A percentile compares a stretch with the other conserved stretches of the same genome.
phyloP scores from a whole-genome alignment of 2,329 filamentous ascomycete genomes.

The Trichophyton rubrum region DNA sequence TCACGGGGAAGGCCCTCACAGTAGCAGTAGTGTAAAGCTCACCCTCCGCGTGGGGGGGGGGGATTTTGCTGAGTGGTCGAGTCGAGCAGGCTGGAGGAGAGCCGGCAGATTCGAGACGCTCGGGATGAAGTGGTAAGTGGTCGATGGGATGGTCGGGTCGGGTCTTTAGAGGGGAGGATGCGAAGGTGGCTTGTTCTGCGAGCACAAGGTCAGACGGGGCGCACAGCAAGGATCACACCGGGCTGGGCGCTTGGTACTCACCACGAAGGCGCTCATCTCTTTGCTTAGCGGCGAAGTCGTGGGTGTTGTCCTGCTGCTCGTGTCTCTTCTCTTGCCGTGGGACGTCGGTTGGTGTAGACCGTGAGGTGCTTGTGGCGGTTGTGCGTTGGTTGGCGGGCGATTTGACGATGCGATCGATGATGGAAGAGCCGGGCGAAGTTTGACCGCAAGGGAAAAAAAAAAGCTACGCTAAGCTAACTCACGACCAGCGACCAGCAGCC shows the following conservation, averaged over 20 bases:
- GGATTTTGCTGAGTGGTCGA: not conserved
- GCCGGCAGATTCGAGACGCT: too few species aligned
- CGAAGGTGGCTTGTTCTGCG: conserved; percentile 1
- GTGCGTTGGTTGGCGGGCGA: not conserved
- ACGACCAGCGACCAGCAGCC: too few species aligned
- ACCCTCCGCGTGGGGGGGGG: too few species aligned
- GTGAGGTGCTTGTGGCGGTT: not conserved
- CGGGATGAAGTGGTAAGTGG: too few species aligned
- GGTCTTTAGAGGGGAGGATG: not conserved
- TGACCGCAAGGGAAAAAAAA: too few species aligned
- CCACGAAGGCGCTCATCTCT: not conserved
- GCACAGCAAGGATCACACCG: not conserved
- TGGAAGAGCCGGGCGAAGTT: not conserved
- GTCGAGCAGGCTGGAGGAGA: not conserved
- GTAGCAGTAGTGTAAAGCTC: too few species aligned
- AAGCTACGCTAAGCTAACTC: too few species aligned
- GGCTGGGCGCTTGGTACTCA: not conserved
- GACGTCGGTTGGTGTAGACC: too few species aligned
- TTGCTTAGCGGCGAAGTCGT: too few species aligned
- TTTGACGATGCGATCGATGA: not conserved
- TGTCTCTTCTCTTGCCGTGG: not conserved
- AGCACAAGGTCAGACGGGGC: not conserved
- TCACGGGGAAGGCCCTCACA: too few species aligned
- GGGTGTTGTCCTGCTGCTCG: not conserved
- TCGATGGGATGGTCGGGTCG: not conserved